Conservation (phyloP, 805 yeast genomes). For the Candida incommunis region DNA sequence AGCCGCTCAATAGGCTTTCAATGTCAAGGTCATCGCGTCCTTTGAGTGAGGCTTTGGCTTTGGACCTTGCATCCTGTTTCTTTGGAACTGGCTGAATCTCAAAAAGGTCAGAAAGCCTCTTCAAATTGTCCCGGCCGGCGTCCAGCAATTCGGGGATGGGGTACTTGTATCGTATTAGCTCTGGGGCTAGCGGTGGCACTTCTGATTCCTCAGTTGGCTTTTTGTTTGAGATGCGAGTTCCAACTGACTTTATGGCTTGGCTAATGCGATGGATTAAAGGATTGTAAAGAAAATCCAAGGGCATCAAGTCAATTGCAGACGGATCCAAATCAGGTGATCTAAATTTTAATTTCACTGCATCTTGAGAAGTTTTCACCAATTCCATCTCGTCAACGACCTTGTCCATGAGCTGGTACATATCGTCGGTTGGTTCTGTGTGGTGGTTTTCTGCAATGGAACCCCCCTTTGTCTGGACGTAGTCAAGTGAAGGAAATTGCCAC, state of each 20-base stretch:
- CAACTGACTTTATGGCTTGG: background rate
- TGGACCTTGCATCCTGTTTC: background rate
- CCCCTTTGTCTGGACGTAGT: background rate
- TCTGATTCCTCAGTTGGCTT: no score
- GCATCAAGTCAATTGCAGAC: background rate
- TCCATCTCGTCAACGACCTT: background rate
- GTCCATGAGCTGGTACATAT: background rate
- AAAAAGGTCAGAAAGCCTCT: background rate
- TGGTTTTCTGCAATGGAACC: background rate
- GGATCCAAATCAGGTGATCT: no score
- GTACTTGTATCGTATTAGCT: background rate
- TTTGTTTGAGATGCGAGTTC: background rate
- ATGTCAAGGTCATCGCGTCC: conserved; percentile 1
- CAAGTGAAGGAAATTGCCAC: background rate
- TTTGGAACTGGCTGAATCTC: background rate
- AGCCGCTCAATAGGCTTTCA: no score
- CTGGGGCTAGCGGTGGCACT: background rate
- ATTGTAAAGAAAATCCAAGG: background rate
- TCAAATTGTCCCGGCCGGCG: background rate
- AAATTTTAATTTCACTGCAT: background rate
- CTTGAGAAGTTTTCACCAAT: background rate
- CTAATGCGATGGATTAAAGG: background rate
- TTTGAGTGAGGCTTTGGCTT: background rate
- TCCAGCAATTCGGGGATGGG: background rate
- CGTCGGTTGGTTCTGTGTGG: background rate